Conservation (phyloP, 495 filamentous ascomycete species). For the Diplogelasinospora grovesii region DNA sequence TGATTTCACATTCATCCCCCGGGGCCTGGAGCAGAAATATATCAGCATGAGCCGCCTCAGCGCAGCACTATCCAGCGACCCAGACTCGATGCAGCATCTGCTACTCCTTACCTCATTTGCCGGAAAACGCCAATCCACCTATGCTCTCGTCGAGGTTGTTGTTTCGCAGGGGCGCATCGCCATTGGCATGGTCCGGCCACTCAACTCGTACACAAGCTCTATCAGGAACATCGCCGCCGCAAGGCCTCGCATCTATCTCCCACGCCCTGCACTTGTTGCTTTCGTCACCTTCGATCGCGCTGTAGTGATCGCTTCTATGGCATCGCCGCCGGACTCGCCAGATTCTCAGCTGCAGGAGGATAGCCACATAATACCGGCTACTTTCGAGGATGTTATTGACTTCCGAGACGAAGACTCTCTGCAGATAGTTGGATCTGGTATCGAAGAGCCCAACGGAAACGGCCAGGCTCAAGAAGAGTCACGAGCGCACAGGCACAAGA, state of each 20-base stretch:
- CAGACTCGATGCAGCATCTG: slow-evolving; percentile 37
- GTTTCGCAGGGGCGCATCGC: slow-evolving; percentile 27
- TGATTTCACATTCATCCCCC: slow-evolving; percentile 43
- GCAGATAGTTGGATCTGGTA: slow-evolving; percentile 55
- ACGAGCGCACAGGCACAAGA: slow-evolving; percentile 40
- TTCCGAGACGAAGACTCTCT: slow-evolving; percentile 60
- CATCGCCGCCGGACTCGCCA: slow-evolving; percentile 51
- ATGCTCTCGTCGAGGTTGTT: slow-evolving; percentile 40
- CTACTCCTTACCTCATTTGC: slow-evolving; percentile 35
- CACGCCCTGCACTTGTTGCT: slow-evolving; percentile 69
- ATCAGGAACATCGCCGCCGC: slow-evolving; percentile 28
- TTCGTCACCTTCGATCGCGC: slow-evolving; percentile 73
- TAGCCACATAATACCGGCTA: slow-evolving; percentile 46
- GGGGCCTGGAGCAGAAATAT: slow-evolving; percentile 34
- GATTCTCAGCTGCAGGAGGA: slow-evolving; percentile 64
- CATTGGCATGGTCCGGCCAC: slow-evolving; percentile 51
- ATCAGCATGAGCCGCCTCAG: slow-evolving; percentile 35
- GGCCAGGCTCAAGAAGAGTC: slow-evolving; percentile 34
- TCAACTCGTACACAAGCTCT: slow-evolving; percentile 55
- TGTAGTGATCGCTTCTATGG: slow-evolving; percentile 67
- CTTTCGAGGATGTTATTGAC: slow-evolving; percentile 80
- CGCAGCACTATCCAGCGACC: slow-evolving; percentile 31
- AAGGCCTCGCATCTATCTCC: slow-evolving; percentile 68
- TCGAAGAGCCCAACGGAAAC: slow-evolving; percentile 44
- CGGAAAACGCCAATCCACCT: slow-evolving; percentile 27